These are phyloP conservation scores for Dioszegia crocea DNA, from an alignment of 768 basidiomycete genomes.

Conservation along the genomic window DNA sequence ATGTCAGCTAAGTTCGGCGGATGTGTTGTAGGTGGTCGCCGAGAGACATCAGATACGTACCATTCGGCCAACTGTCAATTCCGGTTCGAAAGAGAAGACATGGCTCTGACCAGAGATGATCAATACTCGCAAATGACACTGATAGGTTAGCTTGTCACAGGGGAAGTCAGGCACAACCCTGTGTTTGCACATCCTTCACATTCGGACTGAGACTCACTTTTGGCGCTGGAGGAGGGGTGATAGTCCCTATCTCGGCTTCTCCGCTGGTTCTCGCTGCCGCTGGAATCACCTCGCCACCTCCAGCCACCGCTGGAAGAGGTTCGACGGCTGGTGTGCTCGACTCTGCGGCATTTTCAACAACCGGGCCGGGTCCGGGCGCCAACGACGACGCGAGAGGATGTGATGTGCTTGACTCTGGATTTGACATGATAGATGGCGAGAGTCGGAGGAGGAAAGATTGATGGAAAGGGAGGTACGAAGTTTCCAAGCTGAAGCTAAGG, in stretches of 20 bases:
- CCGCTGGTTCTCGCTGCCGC: not conserved
- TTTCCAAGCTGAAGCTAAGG: too few species aligned
- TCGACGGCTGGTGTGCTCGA: not conserved
- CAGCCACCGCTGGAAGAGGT: not conserved
- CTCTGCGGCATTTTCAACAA: not conserved
- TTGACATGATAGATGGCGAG: not conserved
- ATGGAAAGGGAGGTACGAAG: too few species aligned
- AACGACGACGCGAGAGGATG: not conserved
- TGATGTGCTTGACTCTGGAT: not conserved
- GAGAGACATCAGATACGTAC: too few species aligned
- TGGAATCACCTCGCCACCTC: not conserved
- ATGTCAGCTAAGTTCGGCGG: too few species aligned
- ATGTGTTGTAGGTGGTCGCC: too few species aligned
- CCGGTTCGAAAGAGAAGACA: conserved; percentile 45
- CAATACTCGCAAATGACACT: conserved; percentile 37
- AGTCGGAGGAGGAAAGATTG: not conserved
- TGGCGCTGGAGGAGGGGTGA: conserved; percentile 10
- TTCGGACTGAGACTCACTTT: conserved; percentile 11
- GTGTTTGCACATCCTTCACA: too few species aligned
- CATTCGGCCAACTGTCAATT: conserved; percentile 43
- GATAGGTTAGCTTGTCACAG: not conserved
- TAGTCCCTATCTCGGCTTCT: conserved; percentile 1
- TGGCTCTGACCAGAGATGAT: conserved; percentile 47
- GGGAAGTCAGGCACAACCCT: not conserved
- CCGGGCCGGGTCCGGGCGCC: not conserved